Conservation (phyloP, 2,329 filamentous ascomycete species). For the Dothideomycetes sp. region DNA sequence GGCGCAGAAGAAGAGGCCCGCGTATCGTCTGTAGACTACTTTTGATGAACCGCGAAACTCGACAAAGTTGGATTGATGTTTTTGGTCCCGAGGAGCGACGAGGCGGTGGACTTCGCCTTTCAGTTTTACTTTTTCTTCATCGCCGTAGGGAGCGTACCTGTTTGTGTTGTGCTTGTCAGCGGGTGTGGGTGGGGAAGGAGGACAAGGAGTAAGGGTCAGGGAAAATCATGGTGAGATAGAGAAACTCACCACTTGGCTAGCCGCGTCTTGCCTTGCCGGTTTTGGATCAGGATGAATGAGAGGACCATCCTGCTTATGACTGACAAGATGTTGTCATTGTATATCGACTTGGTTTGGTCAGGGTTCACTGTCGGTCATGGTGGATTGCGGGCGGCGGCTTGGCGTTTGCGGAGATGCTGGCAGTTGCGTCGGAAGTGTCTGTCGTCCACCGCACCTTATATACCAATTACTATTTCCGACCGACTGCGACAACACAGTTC, state of each 20-base stretch:
- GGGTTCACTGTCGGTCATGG: too few species aligned
- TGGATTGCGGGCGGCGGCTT: slow-evolving; percentile 1
- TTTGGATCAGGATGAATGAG: slow-evolving; percentile 84
- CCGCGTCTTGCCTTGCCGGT: slow-evolving; percentile 92
- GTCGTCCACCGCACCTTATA: not conserved
- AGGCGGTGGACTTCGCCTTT: slow-evolving; percentile 99
- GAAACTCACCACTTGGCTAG: slow-evolving; percentile 98
- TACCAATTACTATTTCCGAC: not conserved
- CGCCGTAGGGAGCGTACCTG: slow-evolving; percentile 31
- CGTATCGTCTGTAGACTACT: slow-evolving; percentile 94
- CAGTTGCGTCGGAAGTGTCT: not conserved
- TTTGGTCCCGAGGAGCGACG: slow-evolving; percentile 93
- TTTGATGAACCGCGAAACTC: slow-evolving; percentile 81
- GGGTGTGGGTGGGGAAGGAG: not conserved
- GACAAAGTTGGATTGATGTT: slow-evolving; percentile 99
- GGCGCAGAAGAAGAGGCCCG: slow-evolving; percentile 96
- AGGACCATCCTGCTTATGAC: slow-evolving; percentile 44
- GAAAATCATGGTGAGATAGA: too few species aligned
- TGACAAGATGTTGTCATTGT: too few species aligned
- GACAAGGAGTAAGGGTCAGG: not conserved
- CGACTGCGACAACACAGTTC: not conserved
- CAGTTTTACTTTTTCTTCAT: slow-evolving; percentile 97
- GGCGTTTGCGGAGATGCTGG: slow-evolving; percentile 6
- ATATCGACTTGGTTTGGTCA: too few species aligned
- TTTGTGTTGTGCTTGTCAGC: not conserved